Evolutionary conservation across 2,329 filamentous ascomycete species (phyloP).

Genomic region (Alternaria sp.): DNA sequence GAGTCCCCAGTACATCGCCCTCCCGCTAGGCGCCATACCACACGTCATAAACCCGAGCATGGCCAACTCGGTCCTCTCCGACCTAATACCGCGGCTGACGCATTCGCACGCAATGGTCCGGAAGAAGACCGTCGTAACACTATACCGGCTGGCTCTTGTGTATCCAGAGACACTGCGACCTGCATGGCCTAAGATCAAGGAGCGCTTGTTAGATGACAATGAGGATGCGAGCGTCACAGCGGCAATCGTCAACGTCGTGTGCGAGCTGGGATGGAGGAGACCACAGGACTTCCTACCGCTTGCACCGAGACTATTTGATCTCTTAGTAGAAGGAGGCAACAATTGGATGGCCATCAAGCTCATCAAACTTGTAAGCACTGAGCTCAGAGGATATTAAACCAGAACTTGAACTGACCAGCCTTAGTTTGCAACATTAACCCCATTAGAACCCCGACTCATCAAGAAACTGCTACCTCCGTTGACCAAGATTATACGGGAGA

Average conservation of each 20-base stretch:
- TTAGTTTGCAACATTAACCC: constrained; percentile 92
- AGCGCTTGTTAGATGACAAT: constrained; percentile 84
- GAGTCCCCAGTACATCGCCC: constrained; percentile 76
- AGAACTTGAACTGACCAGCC: constrained; percentile 12
- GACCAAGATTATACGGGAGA: constrained; percentile 91
- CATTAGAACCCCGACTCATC: constrained; percentile 86
- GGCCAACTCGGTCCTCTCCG: constrained; percentile 85
- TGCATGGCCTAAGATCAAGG: constrained; percentile 97
- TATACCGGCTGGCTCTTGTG: constrained; percentile 92
- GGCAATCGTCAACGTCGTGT: constrained; percentile 95
- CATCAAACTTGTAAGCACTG: constrained; percentile 79
- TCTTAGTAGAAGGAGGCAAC: constrained; percentile 89
- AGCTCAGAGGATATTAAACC: neutral
- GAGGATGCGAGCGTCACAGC: constrained; percentile 94
- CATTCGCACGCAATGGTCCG: constrained; percentile 86
- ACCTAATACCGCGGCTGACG: constrained; percentile 82
- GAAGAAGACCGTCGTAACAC: constrained; percentile 94
- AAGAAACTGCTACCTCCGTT: constrained; percentile 90
- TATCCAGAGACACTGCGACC: constrained; percentile 92
- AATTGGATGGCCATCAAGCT: constrained; percentile 99
- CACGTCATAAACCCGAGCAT: constrained; percentile 93
- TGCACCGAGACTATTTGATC: constrained; percentile 88
- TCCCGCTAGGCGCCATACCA: constrained; percentile 88
- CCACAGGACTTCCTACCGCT: constrained; percentile 93
- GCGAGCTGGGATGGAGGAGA: constrained; percentile 91